phyloP scores from a whole-genome alignment of 208 protist species.

The Leishmania guyanensis region DNA sequence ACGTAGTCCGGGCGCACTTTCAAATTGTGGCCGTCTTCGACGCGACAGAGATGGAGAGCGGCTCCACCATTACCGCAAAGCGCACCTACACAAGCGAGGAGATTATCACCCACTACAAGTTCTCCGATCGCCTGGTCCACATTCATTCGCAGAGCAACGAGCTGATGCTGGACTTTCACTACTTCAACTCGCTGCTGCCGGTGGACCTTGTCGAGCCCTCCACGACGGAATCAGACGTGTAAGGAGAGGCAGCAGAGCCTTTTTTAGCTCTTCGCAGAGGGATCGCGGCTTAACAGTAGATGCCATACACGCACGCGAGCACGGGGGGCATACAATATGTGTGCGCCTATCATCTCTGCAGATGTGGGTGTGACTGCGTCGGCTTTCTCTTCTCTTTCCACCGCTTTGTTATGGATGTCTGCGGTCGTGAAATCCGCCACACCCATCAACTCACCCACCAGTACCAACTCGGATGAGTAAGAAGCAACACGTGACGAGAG shows the following conservation, averaged over 20 bases:
- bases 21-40: slow-evolving; percentile 85
- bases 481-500: not conserved
- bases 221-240: slow-evolving; percentile 54
- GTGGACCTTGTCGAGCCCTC: slow-evolving; percentile 51
- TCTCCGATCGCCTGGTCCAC: slow-evolving; percentile 76
- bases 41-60: slow-evolving; percentile 78
- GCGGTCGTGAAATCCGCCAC: not conserved
- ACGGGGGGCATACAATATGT: not conserved
- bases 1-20: slow-evolving; percentile 34
- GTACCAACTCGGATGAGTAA: not conserved
- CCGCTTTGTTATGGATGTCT: not conserved
- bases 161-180: slow-evolving; percentile 82
- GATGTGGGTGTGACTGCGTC: not conserved
- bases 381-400: not conserved
- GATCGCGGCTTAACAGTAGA: not conserved
- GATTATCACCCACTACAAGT: slow-evolving; percentile 73
- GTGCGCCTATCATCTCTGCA: not conserved
- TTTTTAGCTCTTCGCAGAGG: not conserved
- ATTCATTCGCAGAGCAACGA: slow-evolving; percentile 53
- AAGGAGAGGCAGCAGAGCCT: not conserved
- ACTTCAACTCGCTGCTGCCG: slow-evolving; percentile 82
- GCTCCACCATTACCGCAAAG: slow-evolving; percentile 69
- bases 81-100: slow-evolving; percentile 76
- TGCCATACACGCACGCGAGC: not conserved
- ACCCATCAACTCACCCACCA: not conserved